Evolutionary conservation across 495 filamentous ascomycete genomes (phyloP).

Genomic region (Penicillium paxilli): DNA sequence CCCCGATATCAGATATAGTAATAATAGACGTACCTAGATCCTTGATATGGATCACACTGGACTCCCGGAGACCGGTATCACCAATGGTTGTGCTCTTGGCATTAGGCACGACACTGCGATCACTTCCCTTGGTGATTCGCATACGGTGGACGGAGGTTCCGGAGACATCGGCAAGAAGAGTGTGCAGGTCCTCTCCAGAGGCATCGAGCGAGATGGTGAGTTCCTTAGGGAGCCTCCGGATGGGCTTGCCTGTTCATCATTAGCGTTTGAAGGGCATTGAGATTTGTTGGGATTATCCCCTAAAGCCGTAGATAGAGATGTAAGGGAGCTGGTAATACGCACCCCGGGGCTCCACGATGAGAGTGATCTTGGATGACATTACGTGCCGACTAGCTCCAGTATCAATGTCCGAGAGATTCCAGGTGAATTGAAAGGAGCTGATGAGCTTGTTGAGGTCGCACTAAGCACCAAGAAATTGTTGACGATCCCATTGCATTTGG

Average conservation of each 20-base stretch:
- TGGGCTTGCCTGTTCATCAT: slow-evolving; percentile 52
- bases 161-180: slow-evolving; percentile 52
- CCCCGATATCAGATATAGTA: not conserved
- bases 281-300: not conserved
- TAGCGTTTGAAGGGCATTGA: not conserved
- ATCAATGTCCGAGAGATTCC: not conserved
- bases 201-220: slow-evolving; percentile 60
- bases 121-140: slow-evolving; percentile 68
- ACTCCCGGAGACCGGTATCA: slow-evolving; percentile 63
- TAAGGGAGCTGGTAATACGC: slow-evolving; percentile 13
- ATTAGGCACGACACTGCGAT: slow-evolving; percentile 68
- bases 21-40: slow-evolving; percentile 70
- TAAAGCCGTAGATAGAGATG: not conserved
- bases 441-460: slow-evolving; percentile 9
- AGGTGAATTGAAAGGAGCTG: not conserved
- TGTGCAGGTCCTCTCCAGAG: slow-evolving; percentile 64
- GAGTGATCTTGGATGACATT: slow-evolving; percentile 39
- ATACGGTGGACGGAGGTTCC: slow-evolving; percentile 60
- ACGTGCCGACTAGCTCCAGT: slow-evolving; percentile 7
- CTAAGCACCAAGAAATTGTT: slow-evolving; percentile 6
- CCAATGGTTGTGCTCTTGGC: slow-evolving; percentile 63
- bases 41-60: slow-evolving; percentile 81
- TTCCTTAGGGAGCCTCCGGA: slow-evolving; percentile 69
- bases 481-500: not conserved
- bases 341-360: slow-evolving; percentile 44